These are phyloP conservation scores for Trichoderma polysporum DNA, from an alignment of 2,329 filamentous ascomycete genomes.

Conservation along the genomic window DNA sequence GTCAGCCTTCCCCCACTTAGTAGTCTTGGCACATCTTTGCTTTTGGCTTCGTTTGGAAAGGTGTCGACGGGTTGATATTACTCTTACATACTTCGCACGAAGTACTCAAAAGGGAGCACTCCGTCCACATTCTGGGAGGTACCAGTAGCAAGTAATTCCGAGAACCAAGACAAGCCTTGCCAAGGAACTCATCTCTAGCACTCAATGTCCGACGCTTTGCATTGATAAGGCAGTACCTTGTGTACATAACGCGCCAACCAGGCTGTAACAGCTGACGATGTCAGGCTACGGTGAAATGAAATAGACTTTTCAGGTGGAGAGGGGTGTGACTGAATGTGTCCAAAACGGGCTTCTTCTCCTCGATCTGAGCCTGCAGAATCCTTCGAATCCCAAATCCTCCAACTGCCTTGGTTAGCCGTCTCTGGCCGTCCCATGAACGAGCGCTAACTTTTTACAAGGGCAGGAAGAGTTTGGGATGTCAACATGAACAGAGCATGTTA, in stretches of 20 bases:
- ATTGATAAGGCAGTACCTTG: neutral
- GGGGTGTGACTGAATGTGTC: neutral
- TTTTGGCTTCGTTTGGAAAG: neutral
- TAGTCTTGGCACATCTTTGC: neutral
- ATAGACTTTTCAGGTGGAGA: neutral
- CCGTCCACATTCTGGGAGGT: neutral
- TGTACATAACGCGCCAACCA: neutral
- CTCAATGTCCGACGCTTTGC: neutral
- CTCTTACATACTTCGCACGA: slow-evolving; percentile 1
- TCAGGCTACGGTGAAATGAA: neutral
- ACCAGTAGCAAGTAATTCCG: neutral
- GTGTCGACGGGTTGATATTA: neutral
- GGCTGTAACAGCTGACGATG: neutral
- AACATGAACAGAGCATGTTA: neutral
- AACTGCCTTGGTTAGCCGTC: neutral
- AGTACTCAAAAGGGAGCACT: neutral
- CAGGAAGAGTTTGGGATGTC: neutral
- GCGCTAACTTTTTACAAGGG: neutral
- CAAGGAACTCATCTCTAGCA: neutral
- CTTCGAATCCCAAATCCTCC: neutral
- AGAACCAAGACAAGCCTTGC: neutral
- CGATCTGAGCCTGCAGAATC: slow-evolving; percentile 5
- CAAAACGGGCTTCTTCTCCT: neutral
- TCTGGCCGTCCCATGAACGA: neutral
- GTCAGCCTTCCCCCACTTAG: neutral